Conservation (phyloP, 768 basidiomycete genomes). For the Lepiota brunneoincarnata region DNA sequence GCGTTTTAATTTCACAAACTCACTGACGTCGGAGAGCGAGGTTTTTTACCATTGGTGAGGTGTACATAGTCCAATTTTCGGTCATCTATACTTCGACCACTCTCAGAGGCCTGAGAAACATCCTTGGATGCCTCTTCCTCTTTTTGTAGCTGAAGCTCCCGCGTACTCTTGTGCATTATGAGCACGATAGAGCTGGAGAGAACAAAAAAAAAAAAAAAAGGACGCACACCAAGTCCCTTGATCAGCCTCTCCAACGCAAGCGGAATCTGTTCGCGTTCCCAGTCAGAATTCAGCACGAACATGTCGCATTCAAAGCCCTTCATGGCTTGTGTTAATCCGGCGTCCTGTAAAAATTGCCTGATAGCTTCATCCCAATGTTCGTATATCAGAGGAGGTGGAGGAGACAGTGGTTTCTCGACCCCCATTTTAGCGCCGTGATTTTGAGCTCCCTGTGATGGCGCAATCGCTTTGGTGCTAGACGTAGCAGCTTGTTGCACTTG, state of each 20-base stretch:
- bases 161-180: slow-evolving; percentile 16
- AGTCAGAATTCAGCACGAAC: slow-evolving; percentile 63
- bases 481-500: not conserved
- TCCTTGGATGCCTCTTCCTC: slow-evolving; percentile 7
- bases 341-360: slow-evolving; percentile 48
- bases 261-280: slow-evolving; percentile 59
- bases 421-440: not conserved
- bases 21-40: slow-evolving; percentile 59
- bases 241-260: slow-evolving; percentile 51
- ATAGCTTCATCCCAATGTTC: slow-evolving; percentile 63
- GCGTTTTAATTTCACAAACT: slow-evolving; percentile 21
- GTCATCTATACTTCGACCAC: slow-evolving; percentile 45
- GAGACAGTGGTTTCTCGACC: not conserved
- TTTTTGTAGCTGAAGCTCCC: slow-evolving; percentile 17
- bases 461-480: not conserved
- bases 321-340: slow-evolving; percentile 56
- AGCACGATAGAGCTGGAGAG: slow-evolving; percentile 13
- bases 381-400: slow-evolving; percentile 31
- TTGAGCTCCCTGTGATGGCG: not conserved
- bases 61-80: slow-evolving; percentile 66
- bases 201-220: not conserved
- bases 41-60: slow-evolving; percentile 39
- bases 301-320: slow-evolving; percentile 70
- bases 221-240: slow-evolving; percentile 25
- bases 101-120: slow-evolving; percentile 9